phyloP scores from a whole-genome alignment of 257 asterid genomes.

The Petrea volubilis region DNA sequence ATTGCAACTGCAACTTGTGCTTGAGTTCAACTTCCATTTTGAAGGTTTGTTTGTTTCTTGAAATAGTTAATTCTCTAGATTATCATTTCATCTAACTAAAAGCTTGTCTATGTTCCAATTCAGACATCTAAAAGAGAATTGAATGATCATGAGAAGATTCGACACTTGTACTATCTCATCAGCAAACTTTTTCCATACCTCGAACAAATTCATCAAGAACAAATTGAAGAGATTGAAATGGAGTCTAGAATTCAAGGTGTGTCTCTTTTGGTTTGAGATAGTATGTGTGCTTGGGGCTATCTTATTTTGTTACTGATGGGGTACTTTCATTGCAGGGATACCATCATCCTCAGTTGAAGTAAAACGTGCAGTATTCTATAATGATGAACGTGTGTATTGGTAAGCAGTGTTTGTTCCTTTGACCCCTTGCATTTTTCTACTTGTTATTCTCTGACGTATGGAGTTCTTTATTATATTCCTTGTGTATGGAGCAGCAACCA shows the following conservation, averaged over 20 bases:
- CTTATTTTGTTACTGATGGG: constrained; percentile 7
- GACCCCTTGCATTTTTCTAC: background rate
- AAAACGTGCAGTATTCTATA: constrained; percentile 49
- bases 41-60: constrained; percentile 50
- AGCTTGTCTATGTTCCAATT: constrained; percentile 17
- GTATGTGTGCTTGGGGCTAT: background rate
- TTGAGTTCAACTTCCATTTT: constrained; percentile 54
- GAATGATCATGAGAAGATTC: constrained; percentile 48
- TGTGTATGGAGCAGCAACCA: constrained; percentile 58
- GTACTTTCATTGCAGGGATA: constrained; percentile 47
- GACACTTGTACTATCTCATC: constrained; percentile 67
- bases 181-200: constrained; percentile 63
- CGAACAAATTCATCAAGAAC: constrained; percentile 60
- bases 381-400: constrained; percentile 91
- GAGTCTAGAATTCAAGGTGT: constrained; percentile 66
- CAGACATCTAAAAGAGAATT: constrained; percentile 68
- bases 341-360: constrained; percentile 47
- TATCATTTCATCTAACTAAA: constrained; percentile 19
- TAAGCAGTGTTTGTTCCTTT: constrained; percentile 25
- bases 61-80: constrained; percentile 5
- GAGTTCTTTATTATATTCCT: constrained; percentile 8
- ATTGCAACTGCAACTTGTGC: constrained; percentile 88
- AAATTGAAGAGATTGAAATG: constrained; percentile 56
- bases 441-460: background rate
- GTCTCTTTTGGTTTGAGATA: constrained; percentile 4